Conservation (phyloP, 139 green algal species). For the Chlamydomonas sphaeroides region DNA sequence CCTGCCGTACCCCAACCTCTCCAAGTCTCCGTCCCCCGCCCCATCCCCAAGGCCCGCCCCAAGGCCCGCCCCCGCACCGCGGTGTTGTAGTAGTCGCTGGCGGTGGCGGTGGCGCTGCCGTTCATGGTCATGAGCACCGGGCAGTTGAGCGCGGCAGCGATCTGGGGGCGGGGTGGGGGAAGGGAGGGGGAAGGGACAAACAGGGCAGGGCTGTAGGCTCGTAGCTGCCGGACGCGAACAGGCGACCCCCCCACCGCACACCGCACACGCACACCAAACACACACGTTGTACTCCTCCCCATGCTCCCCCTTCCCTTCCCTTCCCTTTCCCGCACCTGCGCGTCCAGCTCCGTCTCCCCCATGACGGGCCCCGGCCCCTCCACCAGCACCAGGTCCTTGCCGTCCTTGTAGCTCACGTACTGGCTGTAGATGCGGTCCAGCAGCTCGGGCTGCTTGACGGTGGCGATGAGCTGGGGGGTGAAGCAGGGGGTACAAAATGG, state of each 20-base stretch:
- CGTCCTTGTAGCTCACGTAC: conserved; percentile 57
- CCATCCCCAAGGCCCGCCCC: too few species aligned
- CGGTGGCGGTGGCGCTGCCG: conserved; percentile 41
- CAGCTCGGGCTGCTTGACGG: conserved; percentile 48
- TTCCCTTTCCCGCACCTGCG: neutral
- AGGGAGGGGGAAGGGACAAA: neutral
- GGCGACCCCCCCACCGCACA: too few species aligned
- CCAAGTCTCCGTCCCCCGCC: too few species aligned
- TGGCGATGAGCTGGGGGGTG: conserved; percentile 18
- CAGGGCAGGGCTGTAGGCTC: too few species aligned
- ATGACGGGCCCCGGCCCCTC: conserved; percentile 37
- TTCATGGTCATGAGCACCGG: conserved; percentile 67
- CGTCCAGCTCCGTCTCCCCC: conserved; percentile 47
- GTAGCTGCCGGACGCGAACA: too few species aligned
- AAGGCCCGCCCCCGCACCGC: conserved; percentile 19
- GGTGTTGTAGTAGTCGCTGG: conserved; percentile 30
- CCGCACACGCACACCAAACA: too few species aligned
- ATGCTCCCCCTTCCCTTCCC: conserved; percentile 9
- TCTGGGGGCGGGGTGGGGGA: neutral
- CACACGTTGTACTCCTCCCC: too few species aligned
- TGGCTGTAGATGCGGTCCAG: conserved; percentile 50
- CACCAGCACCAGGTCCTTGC: conserved; percentile 52
- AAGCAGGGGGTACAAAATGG: too few species aligned
- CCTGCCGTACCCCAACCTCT: too few species aligned
- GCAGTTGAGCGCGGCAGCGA: conserved; percentile 48